Conservation (phyloP, 768 basidiomycete genomes). For the Pisolithus sp. region DNA sequence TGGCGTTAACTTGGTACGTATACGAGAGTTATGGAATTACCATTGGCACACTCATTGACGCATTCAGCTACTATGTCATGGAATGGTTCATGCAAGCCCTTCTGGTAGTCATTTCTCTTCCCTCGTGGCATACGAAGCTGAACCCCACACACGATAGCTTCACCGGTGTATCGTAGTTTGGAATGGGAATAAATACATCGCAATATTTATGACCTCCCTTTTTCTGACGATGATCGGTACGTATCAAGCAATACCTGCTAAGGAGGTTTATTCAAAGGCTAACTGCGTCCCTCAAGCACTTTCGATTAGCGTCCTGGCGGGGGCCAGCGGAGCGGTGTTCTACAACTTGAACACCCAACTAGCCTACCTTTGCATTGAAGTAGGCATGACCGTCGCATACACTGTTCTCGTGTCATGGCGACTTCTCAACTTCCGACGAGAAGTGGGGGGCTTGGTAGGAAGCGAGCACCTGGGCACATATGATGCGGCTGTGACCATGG, state of each 20-base stretch:
- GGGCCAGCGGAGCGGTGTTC: constrained; percentile 8
- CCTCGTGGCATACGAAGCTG: background rate
- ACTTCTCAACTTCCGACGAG: constrained; percentile 16
- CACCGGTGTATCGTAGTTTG: constrained; percentile 13
- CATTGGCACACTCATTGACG: background rate
- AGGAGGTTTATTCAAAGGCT: background rate
- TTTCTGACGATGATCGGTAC: constrained; percentile 12
- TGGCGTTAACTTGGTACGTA: constrained; percentile 15
- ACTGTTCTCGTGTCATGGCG: constrained; percentile 26
- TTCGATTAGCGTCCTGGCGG: constrained; percentile 11
- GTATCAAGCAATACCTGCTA: background rate
- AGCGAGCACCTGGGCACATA: constrained; percentile 17
- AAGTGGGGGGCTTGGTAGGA: constrained; percentile 11
- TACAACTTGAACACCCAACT: constrained; percentile 16
- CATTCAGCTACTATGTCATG: constrained; percentile 19
- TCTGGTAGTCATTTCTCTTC: constrained; percentile 7
- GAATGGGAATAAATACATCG: constrained; percentile 8
- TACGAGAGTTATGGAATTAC: background rate
- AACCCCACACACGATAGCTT: background rate
- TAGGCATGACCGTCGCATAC: constrained; percentile 25
- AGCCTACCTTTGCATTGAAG: constrained; percentile 24
- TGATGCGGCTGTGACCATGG: constrained; percentile 22
- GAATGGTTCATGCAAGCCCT: constrained; percentile 26
- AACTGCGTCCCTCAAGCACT: constrained; percentile 4
- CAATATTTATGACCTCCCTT: constrained; percentile 10